These are phyloP conservation scores for Polygonum maritimum DNA, from an alignment of 148 eudicot genomes.

Conservation along the genomic window DNA sequence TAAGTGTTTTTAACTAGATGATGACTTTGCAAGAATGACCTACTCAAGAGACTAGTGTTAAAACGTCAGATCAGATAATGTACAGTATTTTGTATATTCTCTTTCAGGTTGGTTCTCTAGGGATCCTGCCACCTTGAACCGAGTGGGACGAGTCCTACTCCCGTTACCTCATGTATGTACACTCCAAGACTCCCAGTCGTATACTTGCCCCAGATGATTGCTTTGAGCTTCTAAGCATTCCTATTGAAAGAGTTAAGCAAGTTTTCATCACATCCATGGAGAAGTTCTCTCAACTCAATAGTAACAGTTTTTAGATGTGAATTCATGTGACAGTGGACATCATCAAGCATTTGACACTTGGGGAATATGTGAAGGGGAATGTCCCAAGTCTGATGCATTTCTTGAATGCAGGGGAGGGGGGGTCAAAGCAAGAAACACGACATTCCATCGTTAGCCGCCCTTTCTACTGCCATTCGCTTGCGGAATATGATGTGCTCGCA, in stretches of 20 bases:
- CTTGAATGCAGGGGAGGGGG: constrained; percentile 27
- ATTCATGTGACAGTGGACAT: constrained; percentile 27
- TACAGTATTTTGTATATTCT: too few relatives aligned
- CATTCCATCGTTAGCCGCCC: constrained; percentile 59
- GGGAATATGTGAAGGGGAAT: constrained; percentile 49
- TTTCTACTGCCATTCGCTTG: constrained; percentile 61
- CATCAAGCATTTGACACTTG: constrained; percentile 34
- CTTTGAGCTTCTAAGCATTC: constrained; percentile 64
- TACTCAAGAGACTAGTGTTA: too few relatives aligned
- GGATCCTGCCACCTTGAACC: constrained; percentile 51
- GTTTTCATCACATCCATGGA: constrained; percentile 42
- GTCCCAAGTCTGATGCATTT: constrained; percentile 73
- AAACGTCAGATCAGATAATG: too few relatives aligned
- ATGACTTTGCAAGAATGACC: neutral
- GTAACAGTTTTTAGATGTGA: neutral
- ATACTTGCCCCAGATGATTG: constrained; percentile 75
- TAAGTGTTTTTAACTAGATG: constrained; percentile 17
- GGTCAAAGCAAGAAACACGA: constrained; percentile 29
- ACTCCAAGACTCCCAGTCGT: constrained; percentile 27
- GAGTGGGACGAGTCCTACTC: constrained; percentile 56
- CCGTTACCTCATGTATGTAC: constrained; percentile 27
- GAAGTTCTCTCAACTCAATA: constrained; percentile 41
- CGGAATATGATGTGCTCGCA: constrained; percentile 67
- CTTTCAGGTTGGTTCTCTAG: constrained; percentile 99
- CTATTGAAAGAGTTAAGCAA: constrained; percentile 36